Percentiles rank a stretch among this genome's conserved stretches.
These are phyloP conservation scores for Penicillium aurantiogriseum DNA, from an alignment of 2,329 filamentous ascomycete species.

Conservation along the genomic window DNA sequence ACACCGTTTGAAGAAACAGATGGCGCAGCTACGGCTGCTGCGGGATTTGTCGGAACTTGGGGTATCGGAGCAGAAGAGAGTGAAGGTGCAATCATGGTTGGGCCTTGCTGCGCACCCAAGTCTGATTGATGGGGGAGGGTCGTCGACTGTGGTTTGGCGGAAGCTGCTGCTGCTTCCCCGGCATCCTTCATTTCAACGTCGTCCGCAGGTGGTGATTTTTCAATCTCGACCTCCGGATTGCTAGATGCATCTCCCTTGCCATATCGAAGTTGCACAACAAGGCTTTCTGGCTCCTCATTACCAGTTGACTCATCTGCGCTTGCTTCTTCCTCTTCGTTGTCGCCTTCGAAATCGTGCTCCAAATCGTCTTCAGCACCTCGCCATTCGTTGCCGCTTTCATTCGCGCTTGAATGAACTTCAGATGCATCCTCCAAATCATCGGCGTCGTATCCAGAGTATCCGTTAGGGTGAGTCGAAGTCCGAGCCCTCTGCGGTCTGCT, in stretches of 20 bases:
- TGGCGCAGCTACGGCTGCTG: conserved; percentile 1
- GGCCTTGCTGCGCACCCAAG: neutral
- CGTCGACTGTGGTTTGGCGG: conserved; percentile 3
- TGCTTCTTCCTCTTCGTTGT: conserved; percentile 42
- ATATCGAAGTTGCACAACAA: conserved; percentile 70
- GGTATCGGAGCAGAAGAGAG: neutral
- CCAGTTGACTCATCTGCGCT: conserved; percentile 48
- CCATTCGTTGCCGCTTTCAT: conserved; percentile 64
- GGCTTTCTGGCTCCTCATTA: conserved; percentile 56
- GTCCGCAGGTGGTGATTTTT: conserved; percentile 21
- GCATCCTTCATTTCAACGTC: conserved; percentile 15
- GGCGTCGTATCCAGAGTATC: conserved; percentile 56
- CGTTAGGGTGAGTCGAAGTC: conserved; percentile 31
- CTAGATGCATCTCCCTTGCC: conserved; percentile 30
- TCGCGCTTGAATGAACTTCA: conserved; percentile 55
- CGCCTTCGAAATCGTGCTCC: conserved; percentile 63
- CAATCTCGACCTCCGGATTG: conserved; percentile 17
- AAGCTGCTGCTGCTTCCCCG: conserved; percentile 1
- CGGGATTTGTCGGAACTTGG: conserved; percentile 4
- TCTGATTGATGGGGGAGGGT: neutral
- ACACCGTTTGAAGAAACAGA: conserved; percentile 10
- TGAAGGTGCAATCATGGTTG: neutral
- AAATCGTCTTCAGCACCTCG: conserved; percentile 75
- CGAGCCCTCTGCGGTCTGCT: conserved; percentile 41
- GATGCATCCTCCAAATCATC: conserved; percentile 67